Evolutionary conservation across 768 basidiomycete species (phyloP).

Genomic region (Xerocomellus dryophilus): DNA sequence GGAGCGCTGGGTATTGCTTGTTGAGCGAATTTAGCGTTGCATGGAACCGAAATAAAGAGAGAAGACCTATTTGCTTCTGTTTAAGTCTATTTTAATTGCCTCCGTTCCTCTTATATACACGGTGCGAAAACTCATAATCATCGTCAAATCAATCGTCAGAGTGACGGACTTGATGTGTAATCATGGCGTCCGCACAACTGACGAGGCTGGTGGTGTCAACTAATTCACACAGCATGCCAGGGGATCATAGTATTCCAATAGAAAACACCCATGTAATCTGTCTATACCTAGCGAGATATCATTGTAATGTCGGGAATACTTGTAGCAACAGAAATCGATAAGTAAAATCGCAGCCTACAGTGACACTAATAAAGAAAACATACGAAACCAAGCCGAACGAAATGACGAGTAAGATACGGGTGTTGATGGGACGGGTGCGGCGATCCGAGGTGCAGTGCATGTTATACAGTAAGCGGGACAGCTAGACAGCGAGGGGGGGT

Average conservation of each 20-base stretch:
- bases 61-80: slow-evolving; percentile 23
- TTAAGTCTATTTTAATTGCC: slow-evolving; percentile 24
- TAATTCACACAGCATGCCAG: background rate
- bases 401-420: slow-evolving; percentile 21
- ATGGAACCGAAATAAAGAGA: slow-evolving; percentile 1
- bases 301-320: slow-evolving; percentile 28
- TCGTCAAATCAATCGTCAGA: background rate
- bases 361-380: slow-evolving; percentile 28
- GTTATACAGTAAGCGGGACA: slow-evolving; percentile 25
- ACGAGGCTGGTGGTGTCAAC: too few relatives aligned
- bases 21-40: background rate
- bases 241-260: slow-evolving; percentile 12
- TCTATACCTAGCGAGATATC: slow-evolving; percentile 31
- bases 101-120: slow-evolving; percentile 7
- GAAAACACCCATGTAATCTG: slow-evolving; percentile 17
- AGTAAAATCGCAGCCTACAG: slow-evolving; percentile 27
- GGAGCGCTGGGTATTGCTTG: too few relatives aligned
- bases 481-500: slow-evolving; percentile 13
- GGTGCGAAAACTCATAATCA: background rate
- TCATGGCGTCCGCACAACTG: background rate
- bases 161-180: background rate
- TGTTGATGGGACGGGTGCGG: slow-evolving; percentile 10
- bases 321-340: slow-evolving; percentile 31
- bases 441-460: slow-evolving; percentile 21
- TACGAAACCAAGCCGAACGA: slow-evolving; percentile 19